Base-by-base conservation (phyloP, 306 rosid genomes). In the Calophaca sinica region DNA sequence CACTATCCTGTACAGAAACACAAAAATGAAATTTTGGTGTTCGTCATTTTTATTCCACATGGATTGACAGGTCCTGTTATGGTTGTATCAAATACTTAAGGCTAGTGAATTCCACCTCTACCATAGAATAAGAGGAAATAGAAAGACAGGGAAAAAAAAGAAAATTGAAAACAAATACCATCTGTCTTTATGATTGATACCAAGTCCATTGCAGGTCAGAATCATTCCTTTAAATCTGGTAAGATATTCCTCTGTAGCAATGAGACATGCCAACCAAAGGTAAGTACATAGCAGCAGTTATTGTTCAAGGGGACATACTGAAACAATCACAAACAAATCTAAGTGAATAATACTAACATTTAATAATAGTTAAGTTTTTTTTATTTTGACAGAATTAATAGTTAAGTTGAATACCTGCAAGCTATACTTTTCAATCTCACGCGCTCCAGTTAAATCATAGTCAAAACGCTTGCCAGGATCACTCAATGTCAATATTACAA, bases 171-270 rank as follows among this genome's bases (percentile, higher is more conserved):
- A 58, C 15, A 52, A 66, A 84, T 87, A 87, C 92, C 96, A 67
- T 70, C 58, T 62, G 72, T 89, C 71, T 41, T 86, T 39, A 4
- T 82, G 87, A 55, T 79, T 45, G 72, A 90, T 87, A 65, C 96
- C 92, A 45, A 90, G 90, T 69, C 96, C 96, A 68, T 90, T 90
- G 84, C 96, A 90, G 54, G 96, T 90, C 69, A 90, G 92, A 80
- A 90, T 90, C 96, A 90, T 84, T 74, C 90, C 90, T 74, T 88
- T 88, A 76, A 89, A 90, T 84, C 92, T 86, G 54, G 84, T 83
- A 76, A 87, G 96, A 84, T 89, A 89, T 87, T 89, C 96, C 96
- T 87, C 86, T 33, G 55, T 51, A 14, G 41, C 50, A 76, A 75
- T 61, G 26, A 42, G 65, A 73, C 53, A 26, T 7, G 42, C 12